Percentiles rank a stretch among this genome's conserved stretches.
Conservation (phyloP, 805 yeast species). For the Saturnispora gosingensis region DNA sequence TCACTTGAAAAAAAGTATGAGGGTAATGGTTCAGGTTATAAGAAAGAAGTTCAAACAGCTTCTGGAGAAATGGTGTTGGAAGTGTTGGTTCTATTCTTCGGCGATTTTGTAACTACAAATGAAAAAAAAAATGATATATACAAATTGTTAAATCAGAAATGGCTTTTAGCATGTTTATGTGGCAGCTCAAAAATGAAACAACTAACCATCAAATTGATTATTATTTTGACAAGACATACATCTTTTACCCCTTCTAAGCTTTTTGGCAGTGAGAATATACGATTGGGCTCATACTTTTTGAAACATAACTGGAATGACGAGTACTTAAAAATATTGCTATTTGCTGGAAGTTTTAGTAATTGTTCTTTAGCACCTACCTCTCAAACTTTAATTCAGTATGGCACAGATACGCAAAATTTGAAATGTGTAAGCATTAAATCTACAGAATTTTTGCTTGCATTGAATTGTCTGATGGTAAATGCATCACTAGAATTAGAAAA, state of each 20-base stretch:
- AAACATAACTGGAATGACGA: slow-evolving; percentile 41
- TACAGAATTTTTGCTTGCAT: slow-evolving; percentile 34
- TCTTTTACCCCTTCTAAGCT: slow-evolving; percentile 40
- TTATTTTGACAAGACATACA: slow-evolving; percentile 39
- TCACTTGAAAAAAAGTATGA: slow-evolving; percentile 29
- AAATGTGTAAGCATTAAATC: slow-evolving; percentile 22
- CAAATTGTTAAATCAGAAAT: slow-evolving; percentile 52
- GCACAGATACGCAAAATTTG: neutral
- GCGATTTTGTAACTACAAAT: slow-evolving; percentile 9
- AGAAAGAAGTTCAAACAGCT: slow-evolving; percentile 14
- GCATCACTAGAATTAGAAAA: slow-evolving; percentile 3
- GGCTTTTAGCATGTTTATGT: slow-evolving; percentile 49
- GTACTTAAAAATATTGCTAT: slow-evolving; percentile 32
- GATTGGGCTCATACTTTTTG: slow-evolving; percentile 36
- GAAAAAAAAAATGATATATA: slow-evolving; percentile 27
- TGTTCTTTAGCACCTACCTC: neutral
- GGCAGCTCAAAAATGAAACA: slow-evolving; percentile 29
- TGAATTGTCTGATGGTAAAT: slow-evolving; percentile 14
- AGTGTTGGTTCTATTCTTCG: slow-evolving; percentile 31
- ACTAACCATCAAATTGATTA: slow-evolving; percentile 36
- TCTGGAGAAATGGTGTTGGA: slow-evolving; percentile 31
- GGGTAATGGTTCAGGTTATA: slow-evolving; percentile 11
- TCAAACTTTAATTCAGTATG: neutral
- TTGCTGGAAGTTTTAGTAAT: slow-evolving; percentile 41
- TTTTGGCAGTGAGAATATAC: slow-evolving; percentile 42